Conservation (phyloP, 2,329 filamentous ascomycete genomes). For the Chaetomium sp. region DNA sequence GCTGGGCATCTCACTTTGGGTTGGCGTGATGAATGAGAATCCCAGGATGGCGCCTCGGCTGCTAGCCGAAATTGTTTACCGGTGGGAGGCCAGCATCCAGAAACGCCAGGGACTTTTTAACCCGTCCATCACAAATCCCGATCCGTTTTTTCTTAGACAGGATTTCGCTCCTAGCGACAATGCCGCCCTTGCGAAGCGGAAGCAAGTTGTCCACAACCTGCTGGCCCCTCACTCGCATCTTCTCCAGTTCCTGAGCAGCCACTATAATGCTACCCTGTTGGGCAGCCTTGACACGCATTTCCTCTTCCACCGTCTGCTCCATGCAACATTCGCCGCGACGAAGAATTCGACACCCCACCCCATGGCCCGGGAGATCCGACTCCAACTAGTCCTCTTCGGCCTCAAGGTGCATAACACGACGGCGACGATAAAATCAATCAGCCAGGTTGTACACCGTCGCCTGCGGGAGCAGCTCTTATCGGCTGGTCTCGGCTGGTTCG, state of each 20-base stretch:
- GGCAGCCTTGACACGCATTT: conserved; percentile 75
- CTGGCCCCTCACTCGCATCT: conserved; percentile 81
- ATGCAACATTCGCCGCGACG: conserved; percentile 70
- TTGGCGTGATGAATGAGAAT: conserved; percentile 95
- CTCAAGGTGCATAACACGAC: conserved; percentile 69
- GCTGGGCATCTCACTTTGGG: conserved; percentile 90
- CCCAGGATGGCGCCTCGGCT: conserved; percentile 80
- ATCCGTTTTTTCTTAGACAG: conserved; percentile 85
- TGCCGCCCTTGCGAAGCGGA: conserved; percentile 63
- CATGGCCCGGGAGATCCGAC: conserved; percentile 83
- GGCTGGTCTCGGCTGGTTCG: conserved; percentile 85
- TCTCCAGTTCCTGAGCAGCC: conserved; percentile 84
- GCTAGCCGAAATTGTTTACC: conserved; percentile 76
- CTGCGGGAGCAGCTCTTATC: conserved; percentile 86
- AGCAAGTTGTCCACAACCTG: conserved; percentile 72
- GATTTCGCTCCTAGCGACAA: conserved; percentile 92
- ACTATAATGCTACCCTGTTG: conserved; percentile 89
- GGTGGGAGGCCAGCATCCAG: conserved; percentile 82
- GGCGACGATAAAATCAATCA: conserved; percentile 50
- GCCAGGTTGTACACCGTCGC: conserved; percentile 58
- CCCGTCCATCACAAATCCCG: conserved; percentile 60
- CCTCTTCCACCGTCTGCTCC: conserved; percentile 74
- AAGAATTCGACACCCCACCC: conserved; percentile 69
- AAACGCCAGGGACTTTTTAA: conserved; percentile 77
- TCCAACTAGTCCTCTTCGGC: conserved; percentile 79